phyloP scores from a whole-genome alignment of 257 asterid species.

The Scutellaria barbata region DNA sequence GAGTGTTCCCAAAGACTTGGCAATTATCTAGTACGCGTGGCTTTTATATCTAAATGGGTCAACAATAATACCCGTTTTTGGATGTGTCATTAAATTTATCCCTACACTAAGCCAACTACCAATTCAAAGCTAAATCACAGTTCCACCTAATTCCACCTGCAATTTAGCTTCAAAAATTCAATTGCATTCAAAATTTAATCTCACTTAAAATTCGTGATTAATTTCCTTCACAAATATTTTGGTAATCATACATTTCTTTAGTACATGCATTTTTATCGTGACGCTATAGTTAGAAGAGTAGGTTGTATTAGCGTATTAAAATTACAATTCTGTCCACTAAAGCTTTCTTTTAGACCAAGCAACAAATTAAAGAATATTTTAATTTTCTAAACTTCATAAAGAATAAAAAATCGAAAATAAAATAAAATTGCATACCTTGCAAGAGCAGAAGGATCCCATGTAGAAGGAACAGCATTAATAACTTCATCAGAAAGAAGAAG shows the following conservation, averaged over 20 bases:
- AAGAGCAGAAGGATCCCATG: slow-evolving; percentile 93
- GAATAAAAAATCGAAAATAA: neutral
- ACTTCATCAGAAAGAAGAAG: slow-evolving; percentile 72
- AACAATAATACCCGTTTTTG: slow-evolving; percentile 10
- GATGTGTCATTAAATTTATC: neutral
- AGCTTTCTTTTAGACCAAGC: neutral
- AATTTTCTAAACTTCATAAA: neutral
- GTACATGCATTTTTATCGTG: too few relatives aligned
- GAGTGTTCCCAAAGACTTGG: slow-evolving; percentile 1
- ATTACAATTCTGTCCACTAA: neutral
- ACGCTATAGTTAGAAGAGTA: too few relatives aligned
- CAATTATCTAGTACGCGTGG: slow-evolving; percentile 20
- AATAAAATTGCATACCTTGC: slow-evolving; percentile 58
- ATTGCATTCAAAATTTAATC: neutral
- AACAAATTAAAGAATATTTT: neutral
- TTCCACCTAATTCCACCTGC: neutral
- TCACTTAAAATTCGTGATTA: neutral
- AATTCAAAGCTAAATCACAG: neutral
- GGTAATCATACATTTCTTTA: too few relatives aligned
- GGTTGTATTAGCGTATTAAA: too few relatives aligned
- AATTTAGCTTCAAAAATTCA: neutral
- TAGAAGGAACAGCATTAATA: slow-evolving; percentile 71
- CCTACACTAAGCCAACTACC: slow-evolving; percentile 33
- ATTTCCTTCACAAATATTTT: neutral
- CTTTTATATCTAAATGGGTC: slow-evolving; percentile 16